Percentiles rank a stretch among this genome's conserved stretches.
phyloP scores from a whole-genome alignment of 352 stramenopile species.

The Globisporangium uncinulatum region DNA sequence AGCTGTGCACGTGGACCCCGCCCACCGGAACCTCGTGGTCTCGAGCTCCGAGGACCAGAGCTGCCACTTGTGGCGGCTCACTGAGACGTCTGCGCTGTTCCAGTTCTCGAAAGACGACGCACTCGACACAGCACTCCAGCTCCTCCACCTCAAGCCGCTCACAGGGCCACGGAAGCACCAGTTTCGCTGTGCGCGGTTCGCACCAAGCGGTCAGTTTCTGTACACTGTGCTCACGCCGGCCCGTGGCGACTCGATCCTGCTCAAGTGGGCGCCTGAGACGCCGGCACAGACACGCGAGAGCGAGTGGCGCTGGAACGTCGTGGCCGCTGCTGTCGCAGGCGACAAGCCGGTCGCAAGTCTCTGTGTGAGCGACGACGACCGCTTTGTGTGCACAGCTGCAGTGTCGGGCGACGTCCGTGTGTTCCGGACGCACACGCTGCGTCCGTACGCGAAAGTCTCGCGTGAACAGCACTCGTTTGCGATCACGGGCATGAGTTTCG shows the following conservation, averaged over 20 bases:
- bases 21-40: constrained; percentile 71
- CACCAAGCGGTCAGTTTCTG: constrained; percentile 55
- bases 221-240: constrained; percentile 74
- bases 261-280: constrained; percentile 76
- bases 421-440: constrained; percentile 39
- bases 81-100: constrained; percentile 50
- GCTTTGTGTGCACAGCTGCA: constrained; percentile 61
- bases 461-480: constrained; percentile 69
- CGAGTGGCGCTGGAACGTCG: constrained; percentile 70
- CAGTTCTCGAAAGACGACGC: constrained; percentile 77
- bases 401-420: constrained; percentile 73
- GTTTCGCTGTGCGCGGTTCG: constrained; percentile 76
- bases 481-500: constrained; percentile 80
- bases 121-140: constrained; percentile 51
- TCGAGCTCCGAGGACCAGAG: constrained; percentile 76
- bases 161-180: constrained; percentile 58
- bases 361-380: constrained; percentile 67
- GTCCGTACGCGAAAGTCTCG: constrained; percentile 47
- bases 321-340: constrained; percentile 40
- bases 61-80: constrained; percentile 79
- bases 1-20: constrained; percentile 74
- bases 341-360: constrained; percentile 74
- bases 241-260: constrained; percentile 67
- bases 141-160: constrained; percentile 36
- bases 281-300: constrained; percentile 59